A percentile compares a stretch with the other conserved stretches of the same genome.
Evolutionary conservation across 2,329 filamentous ascomycete species (phyloP).

Genomic region (Nannizziopsis arthrosporioides): DNA sequence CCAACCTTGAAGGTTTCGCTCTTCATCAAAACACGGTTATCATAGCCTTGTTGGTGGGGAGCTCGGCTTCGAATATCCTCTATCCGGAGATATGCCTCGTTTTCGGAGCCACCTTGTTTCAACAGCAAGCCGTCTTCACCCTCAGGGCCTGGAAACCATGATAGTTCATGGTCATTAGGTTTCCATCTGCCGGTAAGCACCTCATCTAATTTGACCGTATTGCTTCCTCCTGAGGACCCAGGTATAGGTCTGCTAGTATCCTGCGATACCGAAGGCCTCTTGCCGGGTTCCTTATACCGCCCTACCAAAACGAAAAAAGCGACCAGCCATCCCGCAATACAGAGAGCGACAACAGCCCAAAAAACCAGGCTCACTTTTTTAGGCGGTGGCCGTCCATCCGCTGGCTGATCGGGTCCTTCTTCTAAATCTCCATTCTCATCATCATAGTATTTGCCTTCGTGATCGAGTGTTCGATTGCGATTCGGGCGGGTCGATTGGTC

Average conservation of each 20-base stretch:
- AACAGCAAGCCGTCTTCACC: constrained; percentile 67
- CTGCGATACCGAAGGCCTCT: constrained; percentile 18
- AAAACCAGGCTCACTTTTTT: constrained; percentile 24
- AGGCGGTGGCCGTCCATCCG: constrained; percentile 11
- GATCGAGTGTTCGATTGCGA: not conserved
- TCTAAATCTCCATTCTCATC: constrained; percentile 18
- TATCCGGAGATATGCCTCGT: constrained; percentile 59
- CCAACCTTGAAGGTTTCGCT: constrained; percentile 49
- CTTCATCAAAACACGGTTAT: constrained; percentile 60
- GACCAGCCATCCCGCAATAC: constrained; percentile 36
- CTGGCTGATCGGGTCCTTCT: constrained; percentile 20
- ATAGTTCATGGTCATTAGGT: constrained; percentile 31
- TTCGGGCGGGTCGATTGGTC: constrained; percentile 5
- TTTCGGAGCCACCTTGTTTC: constrained; percentile 46
- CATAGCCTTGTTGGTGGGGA: constrained; percentile 20
- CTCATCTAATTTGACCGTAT: constrained; percentile 24
- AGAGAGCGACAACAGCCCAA: constrained; percentile 33
- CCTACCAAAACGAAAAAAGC: constrained; percentile 36
- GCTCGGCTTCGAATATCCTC: constrained; percentile 63
- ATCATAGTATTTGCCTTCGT: constrained; percentile 22
- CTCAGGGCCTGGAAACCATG: constrained; percentile 38
- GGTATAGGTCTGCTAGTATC: not conserved
- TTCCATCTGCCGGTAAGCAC: constrained; percentile 22
- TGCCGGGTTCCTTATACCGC: constrained; percentile 23
- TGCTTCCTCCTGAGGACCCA: not conserved